These are phyloP conservation scores for Globisporangium alternatum DNA, from an alignment of 352 stramenopile genomes.

Conservation along the genomic window DNA sequence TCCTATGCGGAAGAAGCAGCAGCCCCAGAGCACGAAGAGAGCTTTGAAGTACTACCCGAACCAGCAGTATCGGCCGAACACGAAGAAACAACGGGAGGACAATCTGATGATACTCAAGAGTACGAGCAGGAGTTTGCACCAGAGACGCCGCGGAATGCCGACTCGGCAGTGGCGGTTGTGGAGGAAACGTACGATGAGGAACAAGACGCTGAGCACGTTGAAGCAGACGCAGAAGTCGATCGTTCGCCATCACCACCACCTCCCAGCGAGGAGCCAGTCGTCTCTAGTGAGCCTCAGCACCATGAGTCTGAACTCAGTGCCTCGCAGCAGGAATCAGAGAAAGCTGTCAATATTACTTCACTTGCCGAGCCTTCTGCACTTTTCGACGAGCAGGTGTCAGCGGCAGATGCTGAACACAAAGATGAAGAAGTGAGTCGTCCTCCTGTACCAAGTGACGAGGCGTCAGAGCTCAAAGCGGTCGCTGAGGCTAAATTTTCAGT, in stretches of 20 bases:
- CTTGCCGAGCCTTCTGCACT: background rate
- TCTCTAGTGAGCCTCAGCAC: background rate
- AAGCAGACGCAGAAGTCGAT: background rate
- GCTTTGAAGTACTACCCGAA: background rate
- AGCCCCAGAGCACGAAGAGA: background rate
- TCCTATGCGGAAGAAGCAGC: background rate
- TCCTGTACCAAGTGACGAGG: background rate
- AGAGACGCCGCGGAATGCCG: slow-evolving; percentile 3
- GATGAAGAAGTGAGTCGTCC: background rate
- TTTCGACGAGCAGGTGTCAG: background rate
- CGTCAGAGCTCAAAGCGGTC: background rate
- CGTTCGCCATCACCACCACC: background rate
- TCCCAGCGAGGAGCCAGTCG: background rate
- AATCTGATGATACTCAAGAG: background rate
- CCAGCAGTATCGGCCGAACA: background rate
- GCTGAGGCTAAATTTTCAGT: background rate
- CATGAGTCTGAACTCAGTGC: background rate
- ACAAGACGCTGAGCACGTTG: background rate
- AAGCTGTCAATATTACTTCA: too few species aligned
- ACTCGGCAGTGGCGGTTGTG: background rate
- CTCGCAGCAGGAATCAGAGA: background rate
- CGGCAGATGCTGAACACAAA: background rate
- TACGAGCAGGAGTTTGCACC: slow-evolving; percentile 11
- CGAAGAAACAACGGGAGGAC: background rate
- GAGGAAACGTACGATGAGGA: background rate